Evolutionary conservation across 2,329 filamentous ascomycete species (phyloP), one percentile per base, ranked within the genome.

Genomic region (Scedosporium minutisporum): DNA sequence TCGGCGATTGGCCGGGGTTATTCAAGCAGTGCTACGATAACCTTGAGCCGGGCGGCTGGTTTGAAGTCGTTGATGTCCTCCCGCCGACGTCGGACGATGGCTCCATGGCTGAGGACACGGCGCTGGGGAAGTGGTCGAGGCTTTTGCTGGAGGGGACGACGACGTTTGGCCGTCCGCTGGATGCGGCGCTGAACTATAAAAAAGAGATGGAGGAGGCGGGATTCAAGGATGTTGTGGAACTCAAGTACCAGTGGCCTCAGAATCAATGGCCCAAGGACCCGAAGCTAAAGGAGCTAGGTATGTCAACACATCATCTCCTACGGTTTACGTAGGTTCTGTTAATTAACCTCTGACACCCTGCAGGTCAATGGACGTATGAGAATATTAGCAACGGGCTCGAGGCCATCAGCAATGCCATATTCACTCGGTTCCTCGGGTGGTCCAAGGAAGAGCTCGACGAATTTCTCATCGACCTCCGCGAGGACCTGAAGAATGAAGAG

Each of bases 21-120:
- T 58, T 58, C 57, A n/a, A 41, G 27, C 38, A 38, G 6, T 42
- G 27, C 21, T 58, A 58, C 33, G 18, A 66, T 3, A 67, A 71
- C 59, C 66, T 76, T 3, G 74, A 75, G 60, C 69, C 72, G 0
- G 73, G 73, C 1, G 74, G 73, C 0, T 72, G 70, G 66, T 27
- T 58, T 6, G 57, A 58, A 14, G 16, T 58, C n/a, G 27, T 42
- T 9, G 57, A 42, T 42, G n/a, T 42, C 5, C 29, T 58, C 38
- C 57, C 57, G 25, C 14, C n/a, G 14, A 18, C 16, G n/a, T 33
- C 25, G 10, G 57, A 58, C 38, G 57, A 58, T 41, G 38, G 38
- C n/a, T 29, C 57, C 14, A 18, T 58, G 38, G 3, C 29, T 3
- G 27, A 33, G n/a, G 57, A 42, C 6, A 7, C 57, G 12, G 25